phyloP scores from a whole-genome alignment of 2,329 filamentous ascomycete species.

The Pseudogymnoascus sp. region DNA sequence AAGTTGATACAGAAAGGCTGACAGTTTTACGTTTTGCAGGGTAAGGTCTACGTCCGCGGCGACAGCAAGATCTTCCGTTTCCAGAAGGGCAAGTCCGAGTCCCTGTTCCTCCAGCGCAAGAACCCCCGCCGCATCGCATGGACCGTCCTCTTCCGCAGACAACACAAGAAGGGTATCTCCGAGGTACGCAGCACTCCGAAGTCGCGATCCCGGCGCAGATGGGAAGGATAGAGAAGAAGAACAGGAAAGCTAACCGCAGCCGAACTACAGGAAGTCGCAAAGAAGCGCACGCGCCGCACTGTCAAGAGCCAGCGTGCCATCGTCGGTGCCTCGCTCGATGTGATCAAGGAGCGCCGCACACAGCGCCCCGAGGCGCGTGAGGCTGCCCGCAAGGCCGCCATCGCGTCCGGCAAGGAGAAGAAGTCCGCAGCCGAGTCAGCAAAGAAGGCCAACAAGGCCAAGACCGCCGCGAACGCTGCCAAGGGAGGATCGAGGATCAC shows the following conservation, averaged over 20 bases:
- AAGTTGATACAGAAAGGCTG: slow-evolving; percentile 20
- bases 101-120: slow-evolving; percentile 99
- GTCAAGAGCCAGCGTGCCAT: slow-evolving; percentile 99
- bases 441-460: slow-evolving; percentile 99
- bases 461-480: slow-evolving; percentile 66
- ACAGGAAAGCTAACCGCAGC: slow-evolving; percentile 3
- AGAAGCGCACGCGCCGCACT: slow-evolving; percentile 97
- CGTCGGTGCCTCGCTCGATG: slow-evolving; percentile 97
- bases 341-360: slow-evolving; percentile 97
- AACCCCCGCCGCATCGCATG: slow-evolving; percentile 99
- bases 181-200: slow-evolving; percentile 63
- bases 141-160: slow-evolving; percentile 96
- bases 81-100: slow-evolving; percentile 99
- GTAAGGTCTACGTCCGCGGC: slow-evolving; percentile 98
- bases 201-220: slow-evolving; percentile 4
- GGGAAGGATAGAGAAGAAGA: background rate
- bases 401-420: slow-evolving; percentile 99
- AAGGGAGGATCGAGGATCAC: slow-evolving; percentile 78
- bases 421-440: slow-evolving; percentile 76
- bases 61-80: slow-evolving; percentile 99
- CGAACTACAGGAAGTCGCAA: slow-evolving; percentile 81
- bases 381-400: slow-evolving; percentile 80
- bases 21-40: slow-evolving; percentile 46
- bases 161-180: slow-evolving; percentile 99
- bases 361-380: slow-evolving; percentile 92